Base-by-base conservation (phyloP, 225 moss, liverwort and hornwort species). In the Neckera pumila region DNA sequence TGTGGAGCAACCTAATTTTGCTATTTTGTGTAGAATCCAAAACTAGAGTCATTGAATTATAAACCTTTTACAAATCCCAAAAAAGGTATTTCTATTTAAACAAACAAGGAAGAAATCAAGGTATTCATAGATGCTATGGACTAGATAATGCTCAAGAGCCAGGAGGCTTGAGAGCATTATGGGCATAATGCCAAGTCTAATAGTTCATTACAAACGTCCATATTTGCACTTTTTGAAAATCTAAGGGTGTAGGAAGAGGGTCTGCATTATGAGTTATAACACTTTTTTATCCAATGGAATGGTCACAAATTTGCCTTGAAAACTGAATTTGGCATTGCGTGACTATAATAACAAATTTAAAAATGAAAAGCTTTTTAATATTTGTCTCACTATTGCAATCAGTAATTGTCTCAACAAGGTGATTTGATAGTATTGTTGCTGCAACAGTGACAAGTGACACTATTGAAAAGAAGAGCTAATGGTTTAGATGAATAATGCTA, bases 1-100 rank as follows among this genome's bases (percentile, higher is more conserved):
- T n/a, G n/a, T n/a, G n/a, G n/a, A n/a, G n/a, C n/a, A n/a, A n/a
- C n/a, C n/a, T n/a, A n/a, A n/a, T n/a, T n/a, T n/a, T n/a, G n/a
- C n/a, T n/a, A n/a, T n/a, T n/a, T n/a, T n/a, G n/a, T n/a, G n/a
- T 0, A 54, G 0, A 76, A 49, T 33, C 4, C 31, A 19, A 30
- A 33, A 27, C 27, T 16, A 1, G 0, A 76, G 1, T 31, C 51
- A 34, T 76, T 51, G 8, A 21, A 76, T 33, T 13, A 51, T 2
- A 51, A 51, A 0, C 1, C 3, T 51, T 21, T 76, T 13, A 76
- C 4, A 1, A 21, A 51, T 34, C 2, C 5, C 5, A 51, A 51
- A 0, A 6, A 14, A 14, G 18, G 5, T 31, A 7, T 51, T 76
- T 1, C 0, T 51, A 2, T 34, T 51, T 33, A 31, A 51, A 34